A percentile compares a stretch with the other conserved stretches of the same genome.
Conservation (phyloP, 2,329 filamentous ascomycete species). For the Fonsecaea erecta region DNA sequence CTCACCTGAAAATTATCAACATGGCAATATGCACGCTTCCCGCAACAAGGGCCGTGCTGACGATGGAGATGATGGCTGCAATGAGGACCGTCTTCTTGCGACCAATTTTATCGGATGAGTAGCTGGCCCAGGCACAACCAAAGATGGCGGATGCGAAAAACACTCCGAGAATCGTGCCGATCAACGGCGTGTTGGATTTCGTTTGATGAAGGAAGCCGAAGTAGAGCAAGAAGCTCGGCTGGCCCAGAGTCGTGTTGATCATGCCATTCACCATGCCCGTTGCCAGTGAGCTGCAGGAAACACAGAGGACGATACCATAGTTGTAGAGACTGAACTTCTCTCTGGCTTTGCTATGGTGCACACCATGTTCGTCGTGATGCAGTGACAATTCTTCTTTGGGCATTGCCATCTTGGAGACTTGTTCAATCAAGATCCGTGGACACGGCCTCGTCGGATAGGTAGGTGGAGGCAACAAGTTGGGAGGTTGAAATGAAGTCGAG, state of each 20-base stretch:
- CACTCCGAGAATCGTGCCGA: constrained; percentile 10
- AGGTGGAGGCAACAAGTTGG: background rate
- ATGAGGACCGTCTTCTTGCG: constrained; percentile 44
- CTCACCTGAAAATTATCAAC: constrained; percentile 44
- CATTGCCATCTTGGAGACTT: background rate
- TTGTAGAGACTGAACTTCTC: constrained; percentile 3
- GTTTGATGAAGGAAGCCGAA: constrained; percentile 4
- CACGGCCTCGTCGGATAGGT: no score
- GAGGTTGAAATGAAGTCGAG: background rate
- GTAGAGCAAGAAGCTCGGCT: constrained; percentile 7
- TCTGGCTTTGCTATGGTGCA: background rate
- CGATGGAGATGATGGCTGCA: constrained; percentile 43
- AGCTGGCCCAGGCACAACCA: background rate
- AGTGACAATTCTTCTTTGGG: background rate
- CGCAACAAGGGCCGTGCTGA: constrained; percentile 44
- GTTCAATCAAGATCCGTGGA: background rate
- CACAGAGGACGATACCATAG: constrained; percentile 3
- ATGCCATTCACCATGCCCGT: constrained; percentile 16
- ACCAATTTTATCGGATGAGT: constrained; percentile 40
- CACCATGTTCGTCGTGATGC: background rate
- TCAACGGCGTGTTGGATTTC: constrained; percentile 2
- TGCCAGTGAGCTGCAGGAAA: constrained; percentile 1
- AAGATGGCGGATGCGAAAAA: constrained; percentile 1
- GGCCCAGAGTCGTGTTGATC: constrained; percentile 12
- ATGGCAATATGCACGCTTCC: constrained; percentile 32